Percentiles rank a stretch among this genome's conserved stretches.
These are phyloP conservation scores for Ascochyta pisi DNA, from an alignment of 2,329 filamentous ascomycete species.

Conservation along the genomic window DNA sequence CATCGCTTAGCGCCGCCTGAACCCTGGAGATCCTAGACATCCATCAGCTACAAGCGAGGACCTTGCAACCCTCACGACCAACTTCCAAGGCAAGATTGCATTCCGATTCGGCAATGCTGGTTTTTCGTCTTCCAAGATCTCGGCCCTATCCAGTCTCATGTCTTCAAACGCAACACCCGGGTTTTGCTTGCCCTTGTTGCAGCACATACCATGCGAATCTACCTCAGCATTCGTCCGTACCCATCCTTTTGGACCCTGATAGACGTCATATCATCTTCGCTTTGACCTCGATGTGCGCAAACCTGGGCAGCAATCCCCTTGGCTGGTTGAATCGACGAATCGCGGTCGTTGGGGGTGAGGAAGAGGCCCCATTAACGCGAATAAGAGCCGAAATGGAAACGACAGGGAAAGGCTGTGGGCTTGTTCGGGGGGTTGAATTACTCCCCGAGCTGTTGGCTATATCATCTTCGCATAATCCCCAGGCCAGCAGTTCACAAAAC, in stretches of 20 bases:
- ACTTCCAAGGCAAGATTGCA: constrained; percentile 20
- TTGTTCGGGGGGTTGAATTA: constrained; percentile 20
- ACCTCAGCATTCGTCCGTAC: constrained; percentile 5
- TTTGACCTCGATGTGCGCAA: constrained; percentile 25
- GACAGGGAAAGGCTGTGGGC: constrained; percentile 15
- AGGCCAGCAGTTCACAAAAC: constrained; percentile 8
- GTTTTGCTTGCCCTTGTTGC: constrained; percentile 26
- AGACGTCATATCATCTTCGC: constrained; percentile 39
- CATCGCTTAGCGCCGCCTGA: constrained; percentile 27
- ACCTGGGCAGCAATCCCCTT: constrained; percentile 17
- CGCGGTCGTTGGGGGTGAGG: neutral
- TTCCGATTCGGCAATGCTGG: constrained; percentile 13
- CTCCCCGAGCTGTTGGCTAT: constrained; percentile 24
- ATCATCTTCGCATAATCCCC: constrained; percentile 22
- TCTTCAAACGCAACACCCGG: constrained; percentile 12
- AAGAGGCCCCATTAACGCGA: constrained; percentile 10
- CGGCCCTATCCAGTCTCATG: constrained; percentile 13
- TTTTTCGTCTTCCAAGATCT: constrained; percentile 15
- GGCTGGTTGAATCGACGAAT: constrained; percentile 41
- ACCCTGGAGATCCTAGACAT: constrained; percentile 25
- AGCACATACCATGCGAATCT: constrained; percentile 8
- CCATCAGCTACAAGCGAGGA: constrained; percentile 20
- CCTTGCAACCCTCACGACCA: constrained; percentile 20
- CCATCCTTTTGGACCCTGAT: neutral
- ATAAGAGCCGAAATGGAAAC: constrained; percentile 22